Evolutionary conservation across 2,329 filamentous ascomycete genomes (phyloP).

Genomic region (Fusarium nanum): DNA sequence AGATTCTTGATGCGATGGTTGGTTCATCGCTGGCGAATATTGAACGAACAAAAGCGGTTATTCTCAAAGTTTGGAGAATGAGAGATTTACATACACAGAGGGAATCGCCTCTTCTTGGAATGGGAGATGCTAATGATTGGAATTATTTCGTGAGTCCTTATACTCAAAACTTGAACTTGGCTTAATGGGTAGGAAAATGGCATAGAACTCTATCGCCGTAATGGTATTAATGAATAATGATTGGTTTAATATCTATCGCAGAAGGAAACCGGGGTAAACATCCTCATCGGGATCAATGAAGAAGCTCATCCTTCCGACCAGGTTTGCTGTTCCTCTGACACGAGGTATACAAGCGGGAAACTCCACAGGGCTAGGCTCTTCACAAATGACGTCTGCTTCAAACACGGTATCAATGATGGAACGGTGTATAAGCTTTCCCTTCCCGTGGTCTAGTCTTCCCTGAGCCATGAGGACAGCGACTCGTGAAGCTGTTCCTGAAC

Average conservation of each 20-base stretch:
- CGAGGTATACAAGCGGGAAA: slow-evolving; percentile 36
- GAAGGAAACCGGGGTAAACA: slow-evolving; percentile 29
- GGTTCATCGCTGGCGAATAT: slow-evolving; percentile 57
- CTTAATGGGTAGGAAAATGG: background rate
- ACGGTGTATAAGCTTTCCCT: slow-evolving; percentile 8
- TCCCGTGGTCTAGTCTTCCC: background rate
- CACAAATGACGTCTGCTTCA: slow-evolving; percentile 27
- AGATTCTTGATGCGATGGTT: slow-evolving; percentile 51
- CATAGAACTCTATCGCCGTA: background rate
- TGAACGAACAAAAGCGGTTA: slow-evolving; percentile 57
- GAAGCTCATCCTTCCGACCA: slow-evolving; percentile 36
- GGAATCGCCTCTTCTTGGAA: background rate
- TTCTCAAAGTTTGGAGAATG: slow-evolving; percentile 60
- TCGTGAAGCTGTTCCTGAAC: slow-evolving; percentile 42
- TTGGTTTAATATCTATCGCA: background rate
- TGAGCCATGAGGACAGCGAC: slow-evolving; percentile 25
- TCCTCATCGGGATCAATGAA: slow-evolving; percentile 29
- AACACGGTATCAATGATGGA: slow-evolving; percentile 28
- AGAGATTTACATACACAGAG: slow-evolving; percentile 49
- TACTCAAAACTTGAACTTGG: slow-evolving; percentile 46
- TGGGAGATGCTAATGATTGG: slow-evolving; percentile 41
- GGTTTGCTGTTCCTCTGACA: slow-evolving; percentile 22
- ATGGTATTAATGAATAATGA: slow-evolving; percentile 17
- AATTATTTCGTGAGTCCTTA: slow-evolving; percentile 44
- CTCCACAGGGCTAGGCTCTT: slow-evolving; percentile 20